Conservation (phyloP, 352 stramenopile genomes). For the Pythium aphanidermatum region DNA sequence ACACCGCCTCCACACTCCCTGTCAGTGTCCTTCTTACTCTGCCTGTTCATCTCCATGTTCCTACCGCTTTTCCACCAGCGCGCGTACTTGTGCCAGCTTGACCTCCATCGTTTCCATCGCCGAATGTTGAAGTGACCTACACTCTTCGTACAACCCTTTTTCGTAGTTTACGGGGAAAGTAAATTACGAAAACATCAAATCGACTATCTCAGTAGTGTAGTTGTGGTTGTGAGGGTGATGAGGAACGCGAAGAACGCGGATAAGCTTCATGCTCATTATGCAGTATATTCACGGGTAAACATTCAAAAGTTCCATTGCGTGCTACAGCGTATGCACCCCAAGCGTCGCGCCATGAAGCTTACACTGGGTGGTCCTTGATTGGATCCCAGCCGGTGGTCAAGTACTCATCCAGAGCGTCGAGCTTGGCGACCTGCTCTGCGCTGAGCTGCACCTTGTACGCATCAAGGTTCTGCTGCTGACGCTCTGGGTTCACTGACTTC, state of each 20-base stretch:
- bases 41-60: neutral
- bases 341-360: no score
- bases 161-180: no score
- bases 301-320: no score
- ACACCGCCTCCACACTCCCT: constrained; percentile 1
- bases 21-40: neutral
- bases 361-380: constrained; percentile 25
- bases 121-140: constrained; percentile 7
- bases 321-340: no score
- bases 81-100: constrained; percentile 6
- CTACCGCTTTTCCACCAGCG: constrained; percentile 5
- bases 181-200: no score
- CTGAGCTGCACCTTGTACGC: constrained; percentile 31
- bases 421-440: constrained; percentile 19
- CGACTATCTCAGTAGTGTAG: no score
- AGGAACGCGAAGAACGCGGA: no score
- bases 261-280: no score
- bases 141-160: no score
- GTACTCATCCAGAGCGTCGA: constrained; percentile 41
- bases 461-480: constrained; percentile 46
- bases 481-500: constrained; percentile 42
- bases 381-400: constrained; percentile 41
- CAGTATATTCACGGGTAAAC: no score
- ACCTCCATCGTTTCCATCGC: neutral
- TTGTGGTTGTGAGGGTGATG: no score